Evolutionary conservation across 192 early-diverging fungal genomes (phyloP), one percentile per base, ranked within the genome.

Genomic region (Coemansia sp.): DNA sequence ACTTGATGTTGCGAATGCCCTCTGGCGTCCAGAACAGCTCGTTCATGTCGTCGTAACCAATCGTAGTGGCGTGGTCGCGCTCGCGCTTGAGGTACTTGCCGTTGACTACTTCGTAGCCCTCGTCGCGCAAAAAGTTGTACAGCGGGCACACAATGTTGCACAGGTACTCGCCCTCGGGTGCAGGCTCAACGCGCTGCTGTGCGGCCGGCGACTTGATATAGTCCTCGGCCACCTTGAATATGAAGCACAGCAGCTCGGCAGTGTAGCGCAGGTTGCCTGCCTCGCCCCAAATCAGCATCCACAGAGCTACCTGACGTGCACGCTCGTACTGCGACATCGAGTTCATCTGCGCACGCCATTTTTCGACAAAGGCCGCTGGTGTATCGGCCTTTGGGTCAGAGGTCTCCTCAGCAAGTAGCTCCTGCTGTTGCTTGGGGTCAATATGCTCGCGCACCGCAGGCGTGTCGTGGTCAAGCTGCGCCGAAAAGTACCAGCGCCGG

Each of bases 31-130:
- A 92, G 76, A 94, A 94, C 24, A 89, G 69, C 65, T 94, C 89
- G 70, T 94, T 94, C 62, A 93, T 84, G 57, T 92, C 90, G 69
- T 91, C 92, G 61, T 93, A 92, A 7, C 92, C 90, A 51, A 93
- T 88, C 9, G 84, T 88, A 23, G 79, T 70, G 15, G 84, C 80
- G 68, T 93, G 92, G 60, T 92, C 92, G 63, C 86, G 82, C 81
- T 92, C 89, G 64, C 86, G 84, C 73, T 88, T 89, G 23, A 90
- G 84, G 61, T 84, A 89, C 52, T 85, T 87, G 50, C 88, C 88
- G 47, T 85, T 84, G 45, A 84, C 73, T 19, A 88, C 60, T 69
- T 89, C 87, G 72, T 91, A 93, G 23, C 80, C 75, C 74, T 92
- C 89, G 62, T 91, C 86, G 19, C 88, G 87, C 66, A 91, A 85